A percentile compares a stretch with the other conserved stretches of the same genome.
These are phyloP conservation scores for Ajuga reptans DNA, from an alignment of 305 asterid species.

Conservation along the genomic window DNA sequence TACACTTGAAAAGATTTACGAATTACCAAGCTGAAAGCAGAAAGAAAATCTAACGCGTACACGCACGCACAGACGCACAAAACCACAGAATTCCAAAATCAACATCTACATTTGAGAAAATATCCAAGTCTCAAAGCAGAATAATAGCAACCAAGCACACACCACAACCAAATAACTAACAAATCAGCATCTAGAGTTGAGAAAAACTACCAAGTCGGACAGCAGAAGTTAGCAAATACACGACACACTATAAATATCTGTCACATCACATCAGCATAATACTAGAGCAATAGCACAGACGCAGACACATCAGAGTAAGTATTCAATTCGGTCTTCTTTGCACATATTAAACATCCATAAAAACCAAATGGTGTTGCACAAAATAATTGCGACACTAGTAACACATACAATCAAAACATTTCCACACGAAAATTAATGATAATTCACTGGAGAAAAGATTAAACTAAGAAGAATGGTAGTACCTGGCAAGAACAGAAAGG, in stretches of 20 bases:
- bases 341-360: not conserved
- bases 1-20: not conserved
- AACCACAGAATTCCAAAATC: too few relatives aligned
- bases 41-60: not conserved
- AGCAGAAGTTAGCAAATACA: not conserved
- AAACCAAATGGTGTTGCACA: not conserved
- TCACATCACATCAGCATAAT: not conserved
- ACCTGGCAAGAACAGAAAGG: constrained; percentile 78
- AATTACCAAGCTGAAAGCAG: too few relatives aligned
- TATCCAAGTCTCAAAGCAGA: too few relatives aligned
- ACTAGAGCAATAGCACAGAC: not conserved
- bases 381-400: not conserved
- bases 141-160: too few relatives aligned
- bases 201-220: not conserved
- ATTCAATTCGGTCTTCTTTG: not conserved
- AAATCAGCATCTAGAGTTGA: not conserved
- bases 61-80: not conserved
- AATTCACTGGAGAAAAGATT: not conserved
- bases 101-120: not conserved
- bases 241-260: too few relatives aligned
- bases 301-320: not conserved
- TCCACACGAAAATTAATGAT: not conserved
- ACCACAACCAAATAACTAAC: too few relatives aligned
- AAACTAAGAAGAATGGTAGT: not conserved
- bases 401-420: not conserved